Base-by-base conservation (phyloP, 257 asterid genomes). In the Solanum medicagineum region DNA sequence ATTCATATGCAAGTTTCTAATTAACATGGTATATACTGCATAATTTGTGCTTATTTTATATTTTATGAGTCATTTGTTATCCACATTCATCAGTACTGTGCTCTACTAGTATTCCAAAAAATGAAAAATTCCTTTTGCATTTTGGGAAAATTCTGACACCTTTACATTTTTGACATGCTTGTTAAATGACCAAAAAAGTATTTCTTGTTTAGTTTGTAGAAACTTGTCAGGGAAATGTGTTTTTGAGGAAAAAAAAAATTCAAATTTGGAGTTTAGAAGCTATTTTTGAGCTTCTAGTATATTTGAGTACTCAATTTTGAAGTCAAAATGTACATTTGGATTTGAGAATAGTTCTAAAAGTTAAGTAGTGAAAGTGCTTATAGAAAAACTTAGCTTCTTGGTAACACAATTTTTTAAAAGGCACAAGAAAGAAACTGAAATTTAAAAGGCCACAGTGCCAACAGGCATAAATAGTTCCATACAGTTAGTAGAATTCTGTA, bases 321-420 rank as follows among this genome's bases (percentile, higher is more conserved):
- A 74, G 22, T 74, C 81, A 74, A 45, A 45, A 45, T 44, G 56
- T 12, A 40, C 36, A 10, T 44, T 14, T 71, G 24, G 16, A 6
- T 42, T 71, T 42, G 56, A 20, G 80, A 36, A 44, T 71, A 84
- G 87, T 89, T 91, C 32, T 29, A 29, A 42, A 73, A 73, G 16
- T 17, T n/a, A 11, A 12, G 81, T 45, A 47, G 19, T 45, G n/a
- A 74, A 74, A 20, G n/a, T 45, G 81, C n/a, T 45, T 22, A 74
- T 22, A 74, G 6, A 74, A 74, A 45, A 74, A 66, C 12, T 14
- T 66, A 44, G 36, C 44, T 71, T 10, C 55, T 71, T 20, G 80
- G 70, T 22, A 20, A 20, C 44, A 20, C 36, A 71, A 6, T 42
- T 19, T 10, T 42, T 71, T 71, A 10, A 14, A n/a, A n/a, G n/a